phyloP scores from a whole-genome alignment of 2,329 filamentous ascomycete species.

The Venturia nashicola region DNA sequence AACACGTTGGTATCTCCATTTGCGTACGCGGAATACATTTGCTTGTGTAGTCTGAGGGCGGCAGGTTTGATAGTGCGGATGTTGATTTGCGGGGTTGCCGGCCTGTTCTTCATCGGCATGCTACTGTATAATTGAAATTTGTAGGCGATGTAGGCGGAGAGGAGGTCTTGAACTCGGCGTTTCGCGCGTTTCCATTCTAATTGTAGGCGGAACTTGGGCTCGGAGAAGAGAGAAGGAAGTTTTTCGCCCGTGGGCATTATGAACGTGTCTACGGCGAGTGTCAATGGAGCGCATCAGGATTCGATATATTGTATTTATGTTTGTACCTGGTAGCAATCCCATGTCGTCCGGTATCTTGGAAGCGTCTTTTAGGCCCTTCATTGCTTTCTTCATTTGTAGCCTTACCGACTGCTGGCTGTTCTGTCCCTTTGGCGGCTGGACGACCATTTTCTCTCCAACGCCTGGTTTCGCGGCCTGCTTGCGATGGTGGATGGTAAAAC shows the following conservation, averaged over 20 bases:
- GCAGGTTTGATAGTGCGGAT: conserved; percentile 1
- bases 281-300: not conserved
- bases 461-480: not conserved
- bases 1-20: not conserved
- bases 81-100: not conserved
- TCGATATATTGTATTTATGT: not conserved
- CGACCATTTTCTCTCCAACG: not conserved
- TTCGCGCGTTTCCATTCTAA: not conserved
- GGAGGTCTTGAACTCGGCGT: not conserved
- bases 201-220: not conserved
- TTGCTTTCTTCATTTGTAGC: not conserved
- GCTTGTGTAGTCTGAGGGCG: conserved; percentile 1
- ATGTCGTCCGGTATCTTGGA: not conserved
- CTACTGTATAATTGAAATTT: not conserved
- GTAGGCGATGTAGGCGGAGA: not conserved
- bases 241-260: conserved; percentile 2
- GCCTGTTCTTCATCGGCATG: not conserved
- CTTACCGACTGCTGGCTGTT: not conserved
- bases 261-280: not conserved
- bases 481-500: conserved; percentile 1
- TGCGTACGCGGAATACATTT: conserved; percentile 4
- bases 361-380: not conserved
- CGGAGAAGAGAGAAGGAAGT: not conserved
- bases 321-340: not conserved
- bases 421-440: not conserved